A percentile compares a stretch with the other conserved stretches of the same genome.
phyloP scores from a whole-genome alignment of 2,329 filamentous ascomycete genomes.

The Claviceps pazoutovae region DNA sequence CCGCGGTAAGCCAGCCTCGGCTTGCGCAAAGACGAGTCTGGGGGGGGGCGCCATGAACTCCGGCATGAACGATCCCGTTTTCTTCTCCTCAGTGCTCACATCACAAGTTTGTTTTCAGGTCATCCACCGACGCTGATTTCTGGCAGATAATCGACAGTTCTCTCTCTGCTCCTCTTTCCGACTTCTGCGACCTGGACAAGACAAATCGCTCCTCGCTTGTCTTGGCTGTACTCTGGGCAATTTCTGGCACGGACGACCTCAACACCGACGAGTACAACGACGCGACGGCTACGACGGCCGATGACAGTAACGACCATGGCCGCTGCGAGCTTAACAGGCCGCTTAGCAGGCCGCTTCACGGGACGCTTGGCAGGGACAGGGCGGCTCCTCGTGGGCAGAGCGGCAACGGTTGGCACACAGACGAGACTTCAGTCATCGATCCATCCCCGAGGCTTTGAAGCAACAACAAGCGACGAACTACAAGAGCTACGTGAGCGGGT shows the following conservation, averaged over 20 bases:
- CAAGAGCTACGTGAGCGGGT: conserved; percentile 70
- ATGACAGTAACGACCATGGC: not conserved
- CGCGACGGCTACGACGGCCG: not conserved
- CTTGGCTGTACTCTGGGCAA: too few relatives aligned
- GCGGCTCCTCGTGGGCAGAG: conserved; percentile 17
- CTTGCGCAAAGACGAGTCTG: too few relatives aligned
- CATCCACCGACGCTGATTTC: too few relatives aligned
- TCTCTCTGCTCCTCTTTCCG: too few relatives aligned
- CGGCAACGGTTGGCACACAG: conserved; percentile 10
- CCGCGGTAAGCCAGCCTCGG: not conserved
- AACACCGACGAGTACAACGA: not conserved
- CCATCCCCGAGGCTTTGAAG: conserved; percentile 48
- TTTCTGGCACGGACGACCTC: too few relatives aligned
- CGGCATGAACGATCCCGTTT: not conserved
- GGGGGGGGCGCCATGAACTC: too few relatives aligned
- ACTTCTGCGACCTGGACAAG: too few relatives aligned
- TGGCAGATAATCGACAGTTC: too few relatives aligned
- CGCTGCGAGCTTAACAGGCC: not conserved
- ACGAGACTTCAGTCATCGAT: conserved; percentile 24
- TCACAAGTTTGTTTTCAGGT: not conserved
- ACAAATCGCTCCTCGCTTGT: too few relatives aligned
- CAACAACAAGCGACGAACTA: conserved; percentile 60
- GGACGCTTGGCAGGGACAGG: conserved; percentile 20
- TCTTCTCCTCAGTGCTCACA: not conserved
- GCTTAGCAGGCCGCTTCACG: too few relatives aligned